Conservation (phyloP, 768 basidiomycete genomes). For the Clitopilus hobsonii region DNA sequence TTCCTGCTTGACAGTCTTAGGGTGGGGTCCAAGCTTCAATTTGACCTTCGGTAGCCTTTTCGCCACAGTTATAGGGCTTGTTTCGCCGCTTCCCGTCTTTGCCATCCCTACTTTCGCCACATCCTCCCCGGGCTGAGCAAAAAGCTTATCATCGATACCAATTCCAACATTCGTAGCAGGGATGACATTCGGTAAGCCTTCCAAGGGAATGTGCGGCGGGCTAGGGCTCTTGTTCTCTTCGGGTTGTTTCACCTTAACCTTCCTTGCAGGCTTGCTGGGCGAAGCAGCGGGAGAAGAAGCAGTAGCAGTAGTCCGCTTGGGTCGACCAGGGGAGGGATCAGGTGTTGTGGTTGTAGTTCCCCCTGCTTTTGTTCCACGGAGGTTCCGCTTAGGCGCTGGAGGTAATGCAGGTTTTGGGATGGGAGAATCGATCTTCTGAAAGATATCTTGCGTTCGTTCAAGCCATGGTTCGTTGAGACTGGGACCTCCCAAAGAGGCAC, state of each 20-base stretch:
- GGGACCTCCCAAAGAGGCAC: constrained; percentile 31
- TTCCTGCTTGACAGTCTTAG: constrained; percentile 8
- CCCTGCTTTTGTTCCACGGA: constrained; percentile 10
- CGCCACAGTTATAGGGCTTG: neutral
- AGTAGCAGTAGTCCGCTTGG: neutral
- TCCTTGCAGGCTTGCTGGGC: neutral
- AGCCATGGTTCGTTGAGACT: constrained; percentile 49
- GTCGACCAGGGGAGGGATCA: constrained; percentile 4
- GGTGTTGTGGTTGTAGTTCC: constrained; percentile 10
- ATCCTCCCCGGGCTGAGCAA: neutral
- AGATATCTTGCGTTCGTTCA: constrained; percentile 45
- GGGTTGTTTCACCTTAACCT: neutral
- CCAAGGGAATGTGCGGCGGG: too few species aligned
- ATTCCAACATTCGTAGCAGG: neutral
- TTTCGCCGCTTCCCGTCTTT: too few species aligned
- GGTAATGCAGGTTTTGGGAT: constrained; percentile 1
- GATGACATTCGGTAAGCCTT: too few species aligned
- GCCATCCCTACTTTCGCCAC: too few species aligned
- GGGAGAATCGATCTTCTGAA: constrained; percentile 37
- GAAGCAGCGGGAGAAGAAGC: neutral
- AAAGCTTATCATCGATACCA: neutral
- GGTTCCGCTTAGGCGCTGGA: constrained; percentile 8
- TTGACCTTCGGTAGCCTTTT: constrained; percentile 54
- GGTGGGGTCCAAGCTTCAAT: constrained; percentile 44
- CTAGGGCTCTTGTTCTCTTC: too few species aligned